Evolutionary conservation across 257 asterid species (phyloP).

Genomic region (Nyctanthes arbortristis): DNA sequence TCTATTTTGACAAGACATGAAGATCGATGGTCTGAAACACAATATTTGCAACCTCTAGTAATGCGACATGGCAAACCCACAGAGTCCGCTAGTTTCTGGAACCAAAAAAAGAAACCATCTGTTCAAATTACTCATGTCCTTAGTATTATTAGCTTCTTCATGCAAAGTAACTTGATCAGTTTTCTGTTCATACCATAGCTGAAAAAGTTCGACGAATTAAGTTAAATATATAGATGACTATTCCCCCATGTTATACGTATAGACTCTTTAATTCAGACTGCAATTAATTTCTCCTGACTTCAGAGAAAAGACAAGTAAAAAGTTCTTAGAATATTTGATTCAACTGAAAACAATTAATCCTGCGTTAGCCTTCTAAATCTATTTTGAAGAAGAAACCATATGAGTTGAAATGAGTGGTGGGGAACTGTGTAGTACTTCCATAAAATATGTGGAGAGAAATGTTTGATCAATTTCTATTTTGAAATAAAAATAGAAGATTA

Average conservation of each 20-base stretch:
- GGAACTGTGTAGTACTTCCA: too few relatives aligned
- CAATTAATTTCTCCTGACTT: too few relatives aligned
- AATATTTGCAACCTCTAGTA: conserved; percentile 90
- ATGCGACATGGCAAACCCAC: conserved; percentile 98
- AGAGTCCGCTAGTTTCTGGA: conserved; percentile 91
- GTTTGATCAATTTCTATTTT: too few relatives aligned
- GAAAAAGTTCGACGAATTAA: background rate
- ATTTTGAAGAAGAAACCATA: too few relatives aligned
- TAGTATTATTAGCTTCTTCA: background rate
- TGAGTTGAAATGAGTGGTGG: too few relatives aligned
- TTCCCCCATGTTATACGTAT: background rate
- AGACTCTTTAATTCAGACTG: background rate
- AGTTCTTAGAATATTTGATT: too few relatives aligned
- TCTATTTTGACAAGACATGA: conserved; percentile 81
- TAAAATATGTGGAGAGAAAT: too few relatives aligned
- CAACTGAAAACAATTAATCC: too few relatives aligned
- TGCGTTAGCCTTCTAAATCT: too few relatives aligned
- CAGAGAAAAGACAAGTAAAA: too few relatives aligned
- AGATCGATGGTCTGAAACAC: conserved; percentile 82
- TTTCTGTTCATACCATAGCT: background rate
- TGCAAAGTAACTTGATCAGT: background rate
- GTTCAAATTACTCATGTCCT: conserved; percentile 16
- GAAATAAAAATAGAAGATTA: too few relatives aligned
- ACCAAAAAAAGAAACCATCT: conserved; percentile 13
- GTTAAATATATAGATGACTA: background rate